These are phyloP conservation scores for Metarhizium brunneum DNA, from an alignment of 2,329 filamentous ascomycete genomes.

Conservation along the genomic window DNA sequence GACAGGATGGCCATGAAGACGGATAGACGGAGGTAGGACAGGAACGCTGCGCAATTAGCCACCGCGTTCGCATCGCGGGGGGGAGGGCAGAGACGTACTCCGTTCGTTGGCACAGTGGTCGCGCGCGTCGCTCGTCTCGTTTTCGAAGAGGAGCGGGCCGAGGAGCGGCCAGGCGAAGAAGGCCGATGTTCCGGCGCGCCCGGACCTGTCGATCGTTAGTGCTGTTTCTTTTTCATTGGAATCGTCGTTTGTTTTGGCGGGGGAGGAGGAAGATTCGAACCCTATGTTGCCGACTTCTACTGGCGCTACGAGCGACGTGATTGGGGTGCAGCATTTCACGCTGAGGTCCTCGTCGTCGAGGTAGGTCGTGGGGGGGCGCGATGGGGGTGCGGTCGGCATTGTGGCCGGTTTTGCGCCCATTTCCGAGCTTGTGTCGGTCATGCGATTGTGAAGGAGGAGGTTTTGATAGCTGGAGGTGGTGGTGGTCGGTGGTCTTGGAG, in stretches of 20 bases:
- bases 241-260: background rate
- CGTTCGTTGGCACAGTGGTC: slow-evolving; percentile 75
- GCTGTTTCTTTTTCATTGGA: background rate
- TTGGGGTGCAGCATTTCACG: slow-evolving; percentile 26
- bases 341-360: slow-evolving; percentile 25
- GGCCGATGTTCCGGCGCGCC: slow-evolving; percentile 22
- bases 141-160: slow-evolving; percentile 63
- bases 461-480: background rate
- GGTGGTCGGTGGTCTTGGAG: background rate
- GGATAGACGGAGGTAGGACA: slow-evolving; percentile 82
- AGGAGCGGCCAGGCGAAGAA: slow-evolving; percentile 56
- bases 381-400: background rate
- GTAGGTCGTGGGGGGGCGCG: background rate
- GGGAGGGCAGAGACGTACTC: slow-evolving; percentile 31
- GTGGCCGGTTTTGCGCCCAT: background rate
- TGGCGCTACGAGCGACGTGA: slow-evolving; percentile 27
- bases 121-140: slow-evolving; percentile 63
- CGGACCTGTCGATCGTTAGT: slow-evolving; percentile 5
- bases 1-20: slow-evolving; percentile 88
- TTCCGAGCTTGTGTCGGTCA: background rate
- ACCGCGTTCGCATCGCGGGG: background rate
- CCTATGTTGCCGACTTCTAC: slow-evolving; percentile 34
- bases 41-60: slow-evolving; percentile 46
- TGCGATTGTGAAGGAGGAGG: background rate
- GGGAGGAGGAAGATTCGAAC: slow-evolving; percentile 14